These are phyloP conservation scores for Mucor saturninus DNA, from an alignment of 371 early-diverging fungal genomes.

Conservation along the genomic window DNA sequence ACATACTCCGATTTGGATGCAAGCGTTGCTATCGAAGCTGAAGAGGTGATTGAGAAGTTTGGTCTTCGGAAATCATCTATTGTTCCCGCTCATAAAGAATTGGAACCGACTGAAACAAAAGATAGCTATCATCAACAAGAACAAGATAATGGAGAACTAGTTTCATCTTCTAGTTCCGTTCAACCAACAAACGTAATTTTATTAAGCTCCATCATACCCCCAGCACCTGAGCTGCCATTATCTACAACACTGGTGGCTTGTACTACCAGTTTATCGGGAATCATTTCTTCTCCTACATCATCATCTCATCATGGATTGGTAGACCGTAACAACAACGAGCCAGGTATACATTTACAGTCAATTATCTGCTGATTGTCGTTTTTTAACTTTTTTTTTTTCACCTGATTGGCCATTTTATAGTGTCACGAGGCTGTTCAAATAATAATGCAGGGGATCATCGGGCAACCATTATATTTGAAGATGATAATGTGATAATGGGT, in stretches of 20 bases:
- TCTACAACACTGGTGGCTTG: constrained; percentile 29
- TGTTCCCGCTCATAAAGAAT: background rate
- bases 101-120: background rate
- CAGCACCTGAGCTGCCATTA: constrained; percentile 19
- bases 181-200: constrained; percentile 10
- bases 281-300: constrained; percentile 14
- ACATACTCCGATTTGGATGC: constrained; percentile 93
- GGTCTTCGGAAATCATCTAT: constrained; percentile 23
- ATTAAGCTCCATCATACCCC: constrained; percentile 7
- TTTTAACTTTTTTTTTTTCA: no score
- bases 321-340: background rate
- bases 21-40: constrained; percentile 76
- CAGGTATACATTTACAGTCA: background rate
- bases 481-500: constrained; percentile 9
- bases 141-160: background rate
- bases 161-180: constrained; percentile 7
- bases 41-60: constrained; percentile 49
- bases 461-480: constrained; percentile 8
- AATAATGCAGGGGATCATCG: constrained; percentile 23
- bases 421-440: constrained; percentile 8
- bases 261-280: constrained; percentile 29
- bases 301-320: background rate
- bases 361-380: background rate
- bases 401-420: background rate
- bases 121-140: background rate